Conservation (phyloP, 1,139 yeast genomes). For the Hyphopichia pseudoburtonii region DNA sequence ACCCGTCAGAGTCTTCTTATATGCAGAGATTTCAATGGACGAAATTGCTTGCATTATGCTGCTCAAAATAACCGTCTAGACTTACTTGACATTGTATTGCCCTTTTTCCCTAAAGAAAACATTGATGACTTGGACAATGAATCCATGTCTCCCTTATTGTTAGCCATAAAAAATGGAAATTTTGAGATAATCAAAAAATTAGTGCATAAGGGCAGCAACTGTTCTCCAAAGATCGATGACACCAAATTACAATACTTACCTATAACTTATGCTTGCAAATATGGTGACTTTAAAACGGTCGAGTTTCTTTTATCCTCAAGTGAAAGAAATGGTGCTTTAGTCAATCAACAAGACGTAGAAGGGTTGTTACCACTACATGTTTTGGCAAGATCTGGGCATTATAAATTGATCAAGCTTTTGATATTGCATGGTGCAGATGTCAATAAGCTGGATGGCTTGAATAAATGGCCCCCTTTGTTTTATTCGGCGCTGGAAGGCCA, state of each 20-base stretch:
- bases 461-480: slow-evolving; percentile 92
- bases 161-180: slow-evolving; percentile 74
- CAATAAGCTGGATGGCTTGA: slow-evolving; percentile 77
- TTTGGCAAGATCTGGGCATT: slow-evolving; percentile 82
- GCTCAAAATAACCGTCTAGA: slow-evolving; percentile 67
- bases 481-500: slow-evolving; percentile 91
- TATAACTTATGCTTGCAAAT: slow-evolving; percentile 83
- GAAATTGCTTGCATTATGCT: slow-evolving; percentile 87
- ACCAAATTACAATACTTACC: slow-evolving; percentile 69
- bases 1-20: slow-evolving; percentile 27
- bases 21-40: slow-evolving; percentile 65
- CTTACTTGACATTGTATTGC: slow-evolving; percentile 46
- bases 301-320: slow-evolving; percentile 49
- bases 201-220: slow-evolving; percentile 51
- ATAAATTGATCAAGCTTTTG: slow-evolving; percentile 63
- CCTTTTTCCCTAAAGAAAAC: slow-evolving; percentile 34
- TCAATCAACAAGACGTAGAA: slow-evolving; percentile 72
- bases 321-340: slow-evolving; percentile 23
- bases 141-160: slow-evolving; percentile 75
- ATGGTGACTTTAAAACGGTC: slow-evolving; percentile 74
- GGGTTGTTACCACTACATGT: slow-evolving; percentile 89
- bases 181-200: slow-evolving; percentile 49
- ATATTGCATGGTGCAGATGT: slow-evolving; percentile 75
- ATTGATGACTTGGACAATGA: slow-evolving; percentile 64
- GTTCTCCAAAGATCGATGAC: slow-evolving; percentile 54